Base-by-base conservation (phyloP, 371 early-diverging fungal genomes). In the Circinella umbellata region DNA sequence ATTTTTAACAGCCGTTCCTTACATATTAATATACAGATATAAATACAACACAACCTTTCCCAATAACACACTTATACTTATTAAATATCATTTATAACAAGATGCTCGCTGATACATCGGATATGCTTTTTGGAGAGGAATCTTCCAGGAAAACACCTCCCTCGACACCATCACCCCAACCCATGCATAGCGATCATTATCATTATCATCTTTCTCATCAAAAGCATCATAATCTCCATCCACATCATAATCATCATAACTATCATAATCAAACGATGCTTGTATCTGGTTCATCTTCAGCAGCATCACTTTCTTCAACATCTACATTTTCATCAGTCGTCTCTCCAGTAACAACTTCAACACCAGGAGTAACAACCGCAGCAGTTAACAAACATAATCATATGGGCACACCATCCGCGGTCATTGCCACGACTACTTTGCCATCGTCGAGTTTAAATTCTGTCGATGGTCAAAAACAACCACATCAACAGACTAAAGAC, bases 381-480 rank as follows among this genome's bases (percentile, higher is more conserved):
- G 8, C 51, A 51, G 47, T 9, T 17, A 8, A 51, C 15, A 8
- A 51, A 13, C 51, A 51, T n/a, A 13, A n/a, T n/a, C 51, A 8
- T 51, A 13, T 51, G 51, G 51, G 17, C n/a, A n/a, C 51, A 15
- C 57, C 57, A 27, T 57, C 57, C 20, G 57, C 57, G 35, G 57
- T 62, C 39, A 62, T 62, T 42, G 62, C 62, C n/a, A 51, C 63
- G 11, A 46, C 66, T 20, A 35, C 66, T 20, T 55, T 49, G 42
- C 62, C 69, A 39, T 67, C 68, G 68, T 67, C 68, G 61, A 67
- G 68, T 67, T 67, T 67, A 59, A 67, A 67, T 67, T 67, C 68
- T 48, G 68, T 67, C 68, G 68, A 66, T 8, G 57, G 60, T 62
- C 62, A 68, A 68, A 57, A 68, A 39, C 51, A 51, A n/a, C 15